Conservation (phyloP, 257 asterid species). For the Craterostigma plantagineum region DNA sequence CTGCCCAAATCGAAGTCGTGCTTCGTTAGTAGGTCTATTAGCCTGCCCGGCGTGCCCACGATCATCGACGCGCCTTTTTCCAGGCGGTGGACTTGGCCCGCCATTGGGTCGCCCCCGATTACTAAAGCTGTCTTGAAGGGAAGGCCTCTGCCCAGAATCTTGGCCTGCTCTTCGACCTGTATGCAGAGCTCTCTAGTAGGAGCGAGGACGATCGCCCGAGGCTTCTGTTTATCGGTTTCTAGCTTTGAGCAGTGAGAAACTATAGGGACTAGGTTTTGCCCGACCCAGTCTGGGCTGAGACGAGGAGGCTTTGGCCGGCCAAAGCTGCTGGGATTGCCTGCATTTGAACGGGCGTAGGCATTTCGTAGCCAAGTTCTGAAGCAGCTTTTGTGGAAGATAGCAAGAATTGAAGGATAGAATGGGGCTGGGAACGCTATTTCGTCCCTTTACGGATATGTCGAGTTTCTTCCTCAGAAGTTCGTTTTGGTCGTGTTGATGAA, state of each 20-base stretch:
- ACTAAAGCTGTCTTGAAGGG: slow-evolving; percentile 86
- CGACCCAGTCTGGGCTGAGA: slow-evolving; percentile 88
- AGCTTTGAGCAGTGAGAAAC: slow-evolving; percentile 35
- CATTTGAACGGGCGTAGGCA: slow-evolving; percentile 96
- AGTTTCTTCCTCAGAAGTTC: slow-evolving; percentile 41
- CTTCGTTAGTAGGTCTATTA: slow-evolving; percentile 69
- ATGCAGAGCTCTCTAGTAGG: slow-evolving; percentile 90
- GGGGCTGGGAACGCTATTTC: slow-evolving; percentile 30
- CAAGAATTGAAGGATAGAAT: slow-evolving; percentile 59
- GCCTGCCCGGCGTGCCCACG: slow-evolving; percentile 88
- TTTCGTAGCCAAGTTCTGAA: slow-evolving; percentile 75
- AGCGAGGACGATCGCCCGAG: slow-evolving; percentile 57
- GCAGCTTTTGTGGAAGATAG: slow-evolving; percentile 54
- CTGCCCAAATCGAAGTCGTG: slow-evolving; percentile 50
- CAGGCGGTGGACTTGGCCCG: slow-evolving; percentile 65
- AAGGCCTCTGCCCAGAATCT: slow-evolving; percentile 73
- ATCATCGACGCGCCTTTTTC: slow-evolving; percentile 74
- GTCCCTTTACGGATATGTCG: slow-evolving; percentile 44
- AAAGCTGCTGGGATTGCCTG: slow-evolving; percentile 83
- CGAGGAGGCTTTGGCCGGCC: slow-evolving; percentile 54
- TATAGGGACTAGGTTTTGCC: slow-evolving; percentile 83
- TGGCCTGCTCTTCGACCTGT: slow-evolving; percentile 92
- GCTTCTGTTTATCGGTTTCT: slow-evolving; percentile 32
- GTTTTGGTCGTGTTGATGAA: slow-evolving; percentile 21
- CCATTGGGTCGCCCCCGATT: slow-evolving; percentile 93